These are phyloP conservation scores for Acacia pycnantha DNA, from an alignment of 331 rosid species.

Conservation along the genomic window DNA sequence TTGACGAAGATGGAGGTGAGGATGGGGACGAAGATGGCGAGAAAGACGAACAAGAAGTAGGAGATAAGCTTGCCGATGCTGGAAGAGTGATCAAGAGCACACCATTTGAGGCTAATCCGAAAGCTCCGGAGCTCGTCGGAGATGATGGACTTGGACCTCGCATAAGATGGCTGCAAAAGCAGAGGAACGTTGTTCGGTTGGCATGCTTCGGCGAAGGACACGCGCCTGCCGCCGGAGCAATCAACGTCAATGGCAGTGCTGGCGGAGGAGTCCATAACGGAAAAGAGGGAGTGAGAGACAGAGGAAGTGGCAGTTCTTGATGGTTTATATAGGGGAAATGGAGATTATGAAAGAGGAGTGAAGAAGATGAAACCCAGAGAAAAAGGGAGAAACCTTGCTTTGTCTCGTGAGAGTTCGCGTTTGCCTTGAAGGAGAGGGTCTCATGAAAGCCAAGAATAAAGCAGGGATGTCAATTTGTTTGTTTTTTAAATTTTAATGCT, in stretches of 20 bases:
- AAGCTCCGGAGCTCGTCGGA: constrained; percentile 64
- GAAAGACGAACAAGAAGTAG: constrained; percentile 48
- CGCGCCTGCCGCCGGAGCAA: constrained; percentile 2
- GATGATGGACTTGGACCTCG: constrained; percentile 51
- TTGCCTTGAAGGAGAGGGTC: constrained; percentile 17
- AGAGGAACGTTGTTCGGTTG: constrained; percentile 43
- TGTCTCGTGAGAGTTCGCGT: constrained; percentile 26
- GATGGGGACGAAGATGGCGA: constrained; percentile 60
- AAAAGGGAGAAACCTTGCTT: constrained; percentile 33
- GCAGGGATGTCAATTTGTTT: not conserved
- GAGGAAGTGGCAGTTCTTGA: not conserved
- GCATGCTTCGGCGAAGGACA: constrained; percentile 4
- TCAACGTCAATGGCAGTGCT: constrained; percentile 19
- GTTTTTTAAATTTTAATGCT: not conserved
- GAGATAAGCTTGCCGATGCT: constrained; percentile 54
- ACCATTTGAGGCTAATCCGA: constrained; percentile 72
- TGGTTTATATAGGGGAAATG: not conserved
- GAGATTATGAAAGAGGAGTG: not conserved
- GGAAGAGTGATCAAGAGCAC: constrained; percentile 83
- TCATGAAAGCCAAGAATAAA: constrained; percentile 35
- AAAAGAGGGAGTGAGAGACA: not conserved
- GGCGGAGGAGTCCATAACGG: constrained; percentile 34
- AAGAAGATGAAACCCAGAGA: not conserved
- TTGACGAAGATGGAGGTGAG: constrained; percentile 37
- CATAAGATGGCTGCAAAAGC: constrained; percentile 59